Conservation (phyloP, 1,139 yeast species). For the Candida freyschussii region DNA sequence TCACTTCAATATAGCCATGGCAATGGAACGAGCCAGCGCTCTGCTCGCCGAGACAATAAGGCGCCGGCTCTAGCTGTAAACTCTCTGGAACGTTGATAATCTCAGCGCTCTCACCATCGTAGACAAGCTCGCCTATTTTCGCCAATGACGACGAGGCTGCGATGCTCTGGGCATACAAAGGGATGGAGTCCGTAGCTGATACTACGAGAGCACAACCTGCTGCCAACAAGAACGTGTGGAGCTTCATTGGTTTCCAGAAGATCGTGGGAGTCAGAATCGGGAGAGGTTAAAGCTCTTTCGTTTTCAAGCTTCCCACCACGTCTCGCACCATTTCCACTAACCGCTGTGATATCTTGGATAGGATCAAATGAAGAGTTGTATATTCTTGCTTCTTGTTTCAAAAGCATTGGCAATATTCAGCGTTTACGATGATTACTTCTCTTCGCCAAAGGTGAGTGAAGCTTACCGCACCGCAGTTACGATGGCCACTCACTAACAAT, state of each 20-base stretch:
- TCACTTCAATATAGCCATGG: conserved; percentile 12
- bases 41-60: conserved; percentile 22
- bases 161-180: too few relatives aligned
- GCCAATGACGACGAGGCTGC: too few relatives aligned
- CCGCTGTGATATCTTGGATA: too few relatives aligned
- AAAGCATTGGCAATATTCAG: conserved; percentile 10
- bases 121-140: conserved; percentile 9
- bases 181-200: too few relatives aligned
- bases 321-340: too few relatives aligned
- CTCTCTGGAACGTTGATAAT: conserved; percentile 8
- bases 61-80: conserved; percentile 4
- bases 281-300: too few relatives aligned
- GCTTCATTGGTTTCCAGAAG: too few relatives aligned
- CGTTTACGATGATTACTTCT: conserved; percentile 18
- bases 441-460: conserved; percentile 24
- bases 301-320: too few relatives aligned
- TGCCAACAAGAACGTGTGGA: too few relatives aligned
- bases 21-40: conserved; percentile 15
- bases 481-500: conserved; percentile 3
- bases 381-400: neutral
- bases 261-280: too few relatives aligned
- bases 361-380: neutral
- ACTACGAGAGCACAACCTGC: too few relatives aligned
- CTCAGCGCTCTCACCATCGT: conserved; percentile 5
- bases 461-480: too few relatives aligned